Evolutionary conservation across 805 yeast genomes (phyloP), one percentile per base, ranked within the genome.

Genomic region (Kuraishia ogatae): DNA sequence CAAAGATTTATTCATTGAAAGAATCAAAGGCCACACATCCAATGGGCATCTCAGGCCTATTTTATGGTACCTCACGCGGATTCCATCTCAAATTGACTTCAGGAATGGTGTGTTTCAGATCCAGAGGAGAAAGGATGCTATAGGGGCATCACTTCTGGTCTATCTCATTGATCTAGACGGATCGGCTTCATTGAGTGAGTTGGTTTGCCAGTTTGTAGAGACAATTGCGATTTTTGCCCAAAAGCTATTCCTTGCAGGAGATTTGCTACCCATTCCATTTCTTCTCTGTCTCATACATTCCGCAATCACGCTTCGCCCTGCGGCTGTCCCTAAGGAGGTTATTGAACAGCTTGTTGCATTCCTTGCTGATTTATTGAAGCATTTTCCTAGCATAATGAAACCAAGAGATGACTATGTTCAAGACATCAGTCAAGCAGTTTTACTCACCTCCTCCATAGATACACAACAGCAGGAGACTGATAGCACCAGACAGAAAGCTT

Each of bases 211-310:
- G n/a, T 73, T 82, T 52, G 65, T 76, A 1, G 67, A 68, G 15
- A 62, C 69, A 8, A 55, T 78, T 17, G 50, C 69, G 4, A 54
- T 58, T 5, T 66, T 77, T 39, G 60, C 70, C 15, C 54, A 59
- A 2, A 61, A 66, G 20, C 53, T 64, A 7, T 51, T 59, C 23
- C 53, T 60, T 11, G 47, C 50, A 2, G 50, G 55, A 1, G 55
- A 54, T 6, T 58, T 74, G 1, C 58, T 78, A 1, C 66, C 84
- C 0, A 71, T 84, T 2, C 94, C 94, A 1, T 85, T 83, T 62
- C 59, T 87, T 15, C 62, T 85, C 1, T 74, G 87, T 0, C 60
- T 87, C 47, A 69, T 86, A 46, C 82, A 82, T 60, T 79, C 80
- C 53, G 62, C 82, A 1, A 65, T 85, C 5, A 74, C 67, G 21